Percentiles rank a stretch among this genome's conserved stretches.
Evolutionary conservation across 108 stramenopile genomes (phyloP).

Genomic region (Bacterosira constricta): DNA sequence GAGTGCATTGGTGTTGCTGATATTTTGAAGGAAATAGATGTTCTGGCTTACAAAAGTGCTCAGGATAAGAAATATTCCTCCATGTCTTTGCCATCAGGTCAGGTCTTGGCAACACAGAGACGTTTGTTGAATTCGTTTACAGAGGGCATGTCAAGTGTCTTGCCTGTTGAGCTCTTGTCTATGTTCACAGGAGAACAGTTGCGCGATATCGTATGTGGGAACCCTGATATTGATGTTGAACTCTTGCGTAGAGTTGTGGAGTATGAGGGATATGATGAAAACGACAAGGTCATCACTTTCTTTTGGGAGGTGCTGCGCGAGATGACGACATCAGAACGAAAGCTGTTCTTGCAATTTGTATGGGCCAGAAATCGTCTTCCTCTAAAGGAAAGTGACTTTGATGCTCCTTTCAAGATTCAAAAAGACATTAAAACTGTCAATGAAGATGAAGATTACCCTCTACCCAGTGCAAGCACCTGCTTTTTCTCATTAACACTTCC

Average conservation of each 20-base stretch:
- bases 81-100: not conserved
- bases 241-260: conserved; percentile 85
- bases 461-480: conserved; percentile 96
- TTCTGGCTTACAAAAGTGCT: conserved; percentile 53
- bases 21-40: conserved; percentile 69
- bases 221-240: conserved; percentile 95
- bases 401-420: conserved; percentile 92
- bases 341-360: conserved; percentile 94
- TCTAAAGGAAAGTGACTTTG: conserved; percentile 83
- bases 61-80: conserved; percentile 8
- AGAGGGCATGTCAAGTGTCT: conserved; percentile 88
- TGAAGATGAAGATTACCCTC: conserved; percentile 72
- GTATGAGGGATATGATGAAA: conserved; percentile 90
- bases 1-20: conserved; percentile 32
- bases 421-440: conserved; percentile 56
- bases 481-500: conserved; percentile 96
- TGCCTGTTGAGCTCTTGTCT: conserved; percentile 91
- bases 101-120: conserved; percentile 60
- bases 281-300: conserved; percentile 74
- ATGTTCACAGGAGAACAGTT: conserved; percentile 88
- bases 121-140: conserved; percentile 85
- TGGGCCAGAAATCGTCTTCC: conserved; percentile 96
- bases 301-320: conserved; percentile 96
- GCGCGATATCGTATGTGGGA: conserved; percentile 89
- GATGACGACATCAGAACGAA: conserved; percentile 85